Evolutionary conservation across 192 early-diverging fungal genomes (phyloP).

Genomic region (Diversispora epigaea): DNA sequence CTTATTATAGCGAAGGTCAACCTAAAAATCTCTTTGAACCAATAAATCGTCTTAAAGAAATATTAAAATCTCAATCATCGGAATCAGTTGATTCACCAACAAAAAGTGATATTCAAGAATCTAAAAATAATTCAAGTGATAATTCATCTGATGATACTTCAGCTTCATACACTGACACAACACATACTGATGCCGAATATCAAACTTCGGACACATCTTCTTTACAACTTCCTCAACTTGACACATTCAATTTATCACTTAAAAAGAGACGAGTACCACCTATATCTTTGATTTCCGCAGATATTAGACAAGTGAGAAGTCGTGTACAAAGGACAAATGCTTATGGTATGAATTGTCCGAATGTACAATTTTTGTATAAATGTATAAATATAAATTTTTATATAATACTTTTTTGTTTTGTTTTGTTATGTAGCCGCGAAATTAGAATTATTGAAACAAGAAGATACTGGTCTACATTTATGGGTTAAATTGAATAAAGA

Average conservation of each 20-base stretch:
- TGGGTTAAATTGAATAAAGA: constrained; percentile 12
- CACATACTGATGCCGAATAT: too few species aligned
- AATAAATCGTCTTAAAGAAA: constrained; percentile 26
- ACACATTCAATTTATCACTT: neutral
- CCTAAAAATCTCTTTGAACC: constrained; percentile 8
- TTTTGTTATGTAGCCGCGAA: constrained; percentile 9
- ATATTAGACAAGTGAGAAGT: constrained; percentile 27
- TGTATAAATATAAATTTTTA: neutral
- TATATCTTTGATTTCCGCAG: neutral
- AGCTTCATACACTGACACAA: too few species aligned
- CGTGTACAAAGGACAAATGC: constrained; percentile 12
- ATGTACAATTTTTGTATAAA: neutral
- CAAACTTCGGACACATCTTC: too few species aligned
- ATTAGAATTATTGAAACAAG: constrained; percentile 10
- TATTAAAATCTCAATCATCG: constrained; percentile 4
- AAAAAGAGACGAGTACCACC: neutral
- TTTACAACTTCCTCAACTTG: too few species aligned
- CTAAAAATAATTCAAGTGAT: too few species aligned
- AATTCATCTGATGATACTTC: too few species aligned
- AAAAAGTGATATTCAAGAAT: neutral
- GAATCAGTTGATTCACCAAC: neutral
- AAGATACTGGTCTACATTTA: constrained; percentile 24
- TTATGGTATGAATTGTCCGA: constrained; percentile 10
- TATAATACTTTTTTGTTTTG: neutral
- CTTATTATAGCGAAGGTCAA: neutral